These are phyloP conservation scores for Suillus paluster DNA, from an alignment of 768 basidiomycete species.

Conservation along the genomic window DNA sequence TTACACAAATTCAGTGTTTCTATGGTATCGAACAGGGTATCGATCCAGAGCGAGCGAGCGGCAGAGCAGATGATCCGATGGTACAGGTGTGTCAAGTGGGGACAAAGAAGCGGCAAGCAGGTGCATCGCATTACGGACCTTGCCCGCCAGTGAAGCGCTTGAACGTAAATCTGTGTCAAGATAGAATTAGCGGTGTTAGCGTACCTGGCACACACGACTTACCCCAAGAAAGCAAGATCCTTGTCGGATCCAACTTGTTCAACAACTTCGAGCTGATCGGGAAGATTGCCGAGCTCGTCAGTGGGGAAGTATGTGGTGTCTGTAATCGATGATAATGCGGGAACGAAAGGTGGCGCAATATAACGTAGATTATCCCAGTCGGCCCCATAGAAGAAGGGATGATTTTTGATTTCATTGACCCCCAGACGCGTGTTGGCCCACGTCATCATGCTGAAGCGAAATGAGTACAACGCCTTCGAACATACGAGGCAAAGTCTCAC, in stretches of 20 bases:
- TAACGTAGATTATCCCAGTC: conserved; percentile 92
- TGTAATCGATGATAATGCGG: conserved; percentile 87
- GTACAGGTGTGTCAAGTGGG: conserved; percentile 8
- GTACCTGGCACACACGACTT: conserved; percentile 23
- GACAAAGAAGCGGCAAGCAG: conserved; percentile 2
- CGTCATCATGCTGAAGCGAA: conserved; percentile 72
- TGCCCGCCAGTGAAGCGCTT: conserved; percentile 58
- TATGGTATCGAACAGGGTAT: conserved; percentile 36
- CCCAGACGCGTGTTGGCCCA: conserved; percentile 77
- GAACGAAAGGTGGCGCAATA: conserved; percentile 96
- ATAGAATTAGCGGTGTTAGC: conserved; percentile 10
- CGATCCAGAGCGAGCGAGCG: conserved; percentile 10
- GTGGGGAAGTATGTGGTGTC: conserved; percentile 98
- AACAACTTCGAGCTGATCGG: conserved; percentile 61
- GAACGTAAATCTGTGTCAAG: conserved; percentile 73
- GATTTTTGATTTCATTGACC: conserved; percentile 87
- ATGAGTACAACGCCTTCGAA: conserved; percentile 13
- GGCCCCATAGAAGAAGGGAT: conserved; percentile 94
- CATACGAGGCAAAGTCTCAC: conserved; percentile 45
- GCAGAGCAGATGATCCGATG: conserved; percentile 1
- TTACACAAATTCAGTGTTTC: conserved; percentile 27
- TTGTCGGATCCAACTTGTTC: conserved; percentile 69
- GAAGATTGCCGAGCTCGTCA: conserved; percentile 81
- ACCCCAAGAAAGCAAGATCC: conserved; percentile 72
- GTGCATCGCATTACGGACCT: background rate